These are phyloP conservation scores for Leptomonas pyrrhocoris DNA, from an alignment of 208 protist species.

Conservation along the genomic window DNA sequence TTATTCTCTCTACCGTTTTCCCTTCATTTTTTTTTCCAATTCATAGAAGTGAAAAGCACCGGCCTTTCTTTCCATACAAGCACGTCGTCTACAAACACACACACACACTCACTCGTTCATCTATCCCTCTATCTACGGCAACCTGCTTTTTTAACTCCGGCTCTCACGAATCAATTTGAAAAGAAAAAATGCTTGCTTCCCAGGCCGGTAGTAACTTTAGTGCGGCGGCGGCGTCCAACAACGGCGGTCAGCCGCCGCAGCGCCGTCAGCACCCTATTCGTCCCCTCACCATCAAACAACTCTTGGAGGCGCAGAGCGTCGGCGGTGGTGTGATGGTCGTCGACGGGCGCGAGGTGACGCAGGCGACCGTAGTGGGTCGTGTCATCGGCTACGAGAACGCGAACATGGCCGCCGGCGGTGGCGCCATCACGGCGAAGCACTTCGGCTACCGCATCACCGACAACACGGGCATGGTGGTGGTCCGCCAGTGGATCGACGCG, in stretches of 20 bases:
- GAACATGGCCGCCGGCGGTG: conserved; percentile 41
- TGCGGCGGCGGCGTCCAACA: conserved; percentile 2
- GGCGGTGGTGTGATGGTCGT: conserved; percentile 88
- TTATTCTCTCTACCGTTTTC: background rate
- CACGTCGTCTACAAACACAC: background rate
- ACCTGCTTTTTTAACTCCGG: background rate
- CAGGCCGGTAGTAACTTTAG: conserved; percentile 44
- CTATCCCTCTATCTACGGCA: too few species aligned
- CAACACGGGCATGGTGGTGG: conserved; percentile 80
- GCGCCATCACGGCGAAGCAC: conserved; percentile 88
- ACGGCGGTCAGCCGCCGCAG: conserved; percentile 54
- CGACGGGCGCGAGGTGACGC: conserved; percentile 87
- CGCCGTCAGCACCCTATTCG: conserved; percentile 86
- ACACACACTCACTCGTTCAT: too few species aligned
- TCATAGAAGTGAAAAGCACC: too few species aligned
- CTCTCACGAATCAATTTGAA: too few species aligned
- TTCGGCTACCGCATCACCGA: conserved; percentile 86
- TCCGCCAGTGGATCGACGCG: conserved; percentile 86
- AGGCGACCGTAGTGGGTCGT: conserved; percentile 84
- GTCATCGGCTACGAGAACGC: conserved; percentile 84
- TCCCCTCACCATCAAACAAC: conserved; percentile 89
- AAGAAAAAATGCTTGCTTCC: conserved; percentile 21
- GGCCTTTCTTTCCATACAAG: background rate
- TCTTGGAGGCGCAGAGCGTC: conserved; percentile 80
- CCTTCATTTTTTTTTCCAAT: background rate